Evolutionary conservation across 805 yeast genomes (phyloP), one percentile per base, ranked within the genome.

Genomic region (Vanderwaltozyma verrucispora): DNA sequence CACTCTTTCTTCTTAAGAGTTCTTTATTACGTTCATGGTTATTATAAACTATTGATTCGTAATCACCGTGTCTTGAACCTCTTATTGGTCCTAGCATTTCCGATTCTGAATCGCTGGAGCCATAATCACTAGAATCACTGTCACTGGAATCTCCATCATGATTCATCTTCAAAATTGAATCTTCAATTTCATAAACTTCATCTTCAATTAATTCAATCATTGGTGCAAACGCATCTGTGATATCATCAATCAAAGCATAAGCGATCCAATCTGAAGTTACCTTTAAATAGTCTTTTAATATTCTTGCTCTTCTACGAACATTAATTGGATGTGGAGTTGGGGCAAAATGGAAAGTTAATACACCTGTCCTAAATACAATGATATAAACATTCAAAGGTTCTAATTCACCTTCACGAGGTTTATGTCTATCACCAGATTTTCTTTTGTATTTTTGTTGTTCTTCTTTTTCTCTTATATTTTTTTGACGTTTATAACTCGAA

Each of bases 231-330:
- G 94, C 94, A 67, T 92, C 98, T 0, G 96, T 89, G 45, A 92
- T 85, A 57, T 92, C 97, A 64, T 92, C 98, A 49, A 92, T 85
- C 45, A 92, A 64, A 0, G 97, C 97, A 62, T 92, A 92, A 1
- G 96, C 89, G 32, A 92, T 80, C 98, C 98, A 92, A 59, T 92
- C 97, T 0, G 96, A 77, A 2, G 89, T 75, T 5, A 92, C 95
- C 2, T 84, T 85, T 43, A 92, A 65, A 53, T 88, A 89, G 56
- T 92, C 98, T 43, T 80, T 71, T 44, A 89, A 68, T 45, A 92
- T 64, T 40, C 98, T 69, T 0, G 95, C 94, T 56, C 98, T 75
- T 57, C 97, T 72, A 48, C 98, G 74, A 24, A 92, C 98, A 53
- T 92, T 92, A 34, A 87, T 83, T 0, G 97, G 94, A 59, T 92